A percentile compares a stretch with the other conserved stretches of the same genome.
Evolutionary conservation across 192 early-diverging fungal species (phyloP).

Genomic region (Coemansia sp.): DNA sequence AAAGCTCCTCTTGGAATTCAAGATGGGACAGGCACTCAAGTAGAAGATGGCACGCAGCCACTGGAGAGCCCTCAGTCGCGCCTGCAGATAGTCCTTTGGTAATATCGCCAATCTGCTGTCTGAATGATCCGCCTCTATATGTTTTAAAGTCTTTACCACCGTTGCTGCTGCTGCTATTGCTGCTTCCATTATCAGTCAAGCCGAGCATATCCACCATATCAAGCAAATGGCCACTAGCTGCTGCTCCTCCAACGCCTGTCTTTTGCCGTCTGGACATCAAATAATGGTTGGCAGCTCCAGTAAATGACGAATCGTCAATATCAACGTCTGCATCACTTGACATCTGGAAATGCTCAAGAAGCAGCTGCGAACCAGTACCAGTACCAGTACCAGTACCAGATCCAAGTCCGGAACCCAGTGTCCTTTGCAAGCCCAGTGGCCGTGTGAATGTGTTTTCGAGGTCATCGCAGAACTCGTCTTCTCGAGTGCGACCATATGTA

Average conservation of each 20-base stretch:
- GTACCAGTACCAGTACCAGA: too few species aligned
- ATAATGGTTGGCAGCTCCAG: too few species aligned
- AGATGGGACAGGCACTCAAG: conserved; percentile 15
- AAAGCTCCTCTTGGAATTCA: conserved; percentile 30
- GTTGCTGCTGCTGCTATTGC: not conserved
- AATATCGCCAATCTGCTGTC: conserved; percentile 17
- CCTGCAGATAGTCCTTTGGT: conserved; percentile 14
- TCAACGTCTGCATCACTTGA: not conserved
- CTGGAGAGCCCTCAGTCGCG: not conserved
- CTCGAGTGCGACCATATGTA: conserved; percentile 42
- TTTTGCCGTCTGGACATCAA: too few species aligned
- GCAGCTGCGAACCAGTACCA: conserved; percentile 2
- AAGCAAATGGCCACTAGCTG: not conserved
- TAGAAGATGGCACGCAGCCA: conserved; percentile 15
- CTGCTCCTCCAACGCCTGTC: too few species aligned
- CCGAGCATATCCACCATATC: conserved; percentile 2
- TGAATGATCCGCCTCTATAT: conserved; percentile 16
- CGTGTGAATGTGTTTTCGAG: conserved; percentile 14
- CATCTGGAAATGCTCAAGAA: conserved; percentile 7
- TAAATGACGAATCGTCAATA: too few species aligned
- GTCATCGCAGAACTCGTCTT: conserved; percentile 15
- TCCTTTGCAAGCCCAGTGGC: conserved; percentile 7
- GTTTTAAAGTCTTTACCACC: too few species aligned
- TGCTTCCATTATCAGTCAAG: too few species aligned
- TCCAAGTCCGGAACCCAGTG: too few species aligned